phyloP scores from a whole-genome alignment of 768 basidiomycete genomes.

The Lactarius akahatsu region DNA sequence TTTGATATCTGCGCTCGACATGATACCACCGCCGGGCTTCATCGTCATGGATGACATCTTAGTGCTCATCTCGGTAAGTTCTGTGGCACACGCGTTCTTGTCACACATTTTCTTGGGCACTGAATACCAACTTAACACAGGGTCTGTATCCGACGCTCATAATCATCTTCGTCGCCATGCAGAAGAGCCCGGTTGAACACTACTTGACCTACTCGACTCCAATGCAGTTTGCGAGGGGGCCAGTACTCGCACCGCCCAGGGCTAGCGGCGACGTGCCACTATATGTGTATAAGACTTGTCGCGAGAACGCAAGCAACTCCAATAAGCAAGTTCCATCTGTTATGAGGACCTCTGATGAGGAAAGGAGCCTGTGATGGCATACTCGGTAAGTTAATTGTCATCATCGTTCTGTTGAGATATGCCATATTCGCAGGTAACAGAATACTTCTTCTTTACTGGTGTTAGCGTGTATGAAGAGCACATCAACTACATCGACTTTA shows the following conservation, averaged over 20 bases:
- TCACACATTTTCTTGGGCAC: background rate
- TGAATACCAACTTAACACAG: conserved; percentile 3
- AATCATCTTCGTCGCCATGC: conserved; percentile 16
- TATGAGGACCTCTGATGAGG: background rate
- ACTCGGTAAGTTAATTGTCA: too few species aligned
- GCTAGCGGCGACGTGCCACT: background rate
- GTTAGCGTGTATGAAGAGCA: too few species aligned
- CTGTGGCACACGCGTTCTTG: background rate
- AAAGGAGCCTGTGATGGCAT: too few species aligned
- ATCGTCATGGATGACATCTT: conserved; percentile 4
- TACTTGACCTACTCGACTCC: conserved; percentile 5
- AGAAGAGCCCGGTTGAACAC: conserved; percentile 22
- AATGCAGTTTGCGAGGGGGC: conserved; percentile 3
- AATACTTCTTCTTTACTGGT: too few species aligned
- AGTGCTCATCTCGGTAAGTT: conserved; percentile 11
- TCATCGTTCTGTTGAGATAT: too few species aligned
- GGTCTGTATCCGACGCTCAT: conserved; percentile 21
- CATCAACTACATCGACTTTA: too few species aligned
- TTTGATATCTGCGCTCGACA: conserved; percentile 7
- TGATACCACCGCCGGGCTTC: conserved; percentile 7
- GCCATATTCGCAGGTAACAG: too few species aligned
- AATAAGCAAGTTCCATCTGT: too few species aligned
- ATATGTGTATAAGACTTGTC: too few species aligned
- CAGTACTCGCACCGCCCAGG: background rate
- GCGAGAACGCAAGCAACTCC: too few species aligned